phyloP scores from a whole-genome alignment of 2,329 filamentous ascomycete species.

The Monosporascus sp. region DNA sequence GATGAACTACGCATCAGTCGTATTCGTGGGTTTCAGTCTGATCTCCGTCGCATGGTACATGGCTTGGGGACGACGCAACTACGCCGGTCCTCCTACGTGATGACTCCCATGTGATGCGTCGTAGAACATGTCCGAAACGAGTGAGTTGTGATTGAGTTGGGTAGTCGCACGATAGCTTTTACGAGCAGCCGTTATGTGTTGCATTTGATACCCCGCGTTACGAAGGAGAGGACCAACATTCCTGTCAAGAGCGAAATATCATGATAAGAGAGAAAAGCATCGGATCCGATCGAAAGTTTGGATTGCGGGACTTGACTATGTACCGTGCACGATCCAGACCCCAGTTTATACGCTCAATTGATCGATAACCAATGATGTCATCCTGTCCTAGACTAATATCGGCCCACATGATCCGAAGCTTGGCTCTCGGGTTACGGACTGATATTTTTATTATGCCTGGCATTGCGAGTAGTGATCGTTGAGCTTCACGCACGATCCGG shows the following conservation, averaged over 20 bases:
- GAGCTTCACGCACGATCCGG: constrained; percentile 16
- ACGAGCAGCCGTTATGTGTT: background rate
- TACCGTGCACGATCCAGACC: too few species aligned
- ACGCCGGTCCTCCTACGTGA: constrained; percentile 53
- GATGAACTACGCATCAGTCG: constrained; percentile 72
- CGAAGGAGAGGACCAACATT: too few species aligned
- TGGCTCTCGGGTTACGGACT: too few species aligned
- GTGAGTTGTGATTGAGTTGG: background rate
- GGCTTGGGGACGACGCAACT: constrained; percentile 65
- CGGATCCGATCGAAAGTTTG: too few species aligned
- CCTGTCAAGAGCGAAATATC: too few species aligned
- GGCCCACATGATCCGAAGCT: background rate
- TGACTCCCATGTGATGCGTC: constrained; percentile 4
- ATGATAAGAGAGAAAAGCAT: too few species aligned
- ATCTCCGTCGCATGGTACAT: constrained; percentile 65
- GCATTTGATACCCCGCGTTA: background rate
- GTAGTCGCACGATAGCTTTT: background rate
- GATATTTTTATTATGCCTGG: background rate
- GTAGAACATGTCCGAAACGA: background rate
- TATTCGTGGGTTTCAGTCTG: constrained; percentile 62
- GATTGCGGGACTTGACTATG: too few species aligned
- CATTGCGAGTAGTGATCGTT: constrained; percentile 25
- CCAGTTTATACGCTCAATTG: too few species aligned
- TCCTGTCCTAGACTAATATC: background rate
- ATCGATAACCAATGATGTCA: too few species aligned